A percentile compares a stretch with the other conserved stretches of the same genome.
Conservation (phyloP, 2,329 filamentous ascomycete genomes). For the Metarhizium album region DNA sequence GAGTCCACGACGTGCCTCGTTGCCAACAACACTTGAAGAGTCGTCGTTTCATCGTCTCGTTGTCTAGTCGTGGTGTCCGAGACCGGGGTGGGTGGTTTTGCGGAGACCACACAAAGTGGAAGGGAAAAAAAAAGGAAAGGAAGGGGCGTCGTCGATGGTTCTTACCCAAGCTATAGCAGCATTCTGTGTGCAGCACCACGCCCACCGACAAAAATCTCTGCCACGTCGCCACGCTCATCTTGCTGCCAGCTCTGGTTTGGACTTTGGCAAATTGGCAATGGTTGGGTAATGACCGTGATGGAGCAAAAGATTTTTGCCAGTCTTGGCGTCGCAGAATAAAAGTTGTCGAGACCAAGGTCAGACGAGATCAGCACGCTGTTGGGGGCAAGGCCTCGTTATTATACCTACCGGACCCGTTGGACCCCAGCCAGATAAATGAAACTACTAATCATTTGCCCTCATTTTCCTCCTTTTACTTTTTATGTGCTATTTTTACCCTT, state of each 20-base stretch:
- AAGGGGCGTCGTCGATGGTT: not conserved
- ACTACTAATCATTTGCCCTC: no score
- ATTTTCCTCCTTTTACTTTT: no score
- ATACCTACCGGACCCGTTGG: no score
- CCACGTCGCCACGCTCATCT: not conserved
- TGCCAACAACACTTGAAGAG: no score
- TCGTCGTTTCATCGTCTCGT: not conserved
- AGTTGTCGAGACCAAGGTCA: not conserved
- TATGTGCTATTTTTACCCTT: no score
- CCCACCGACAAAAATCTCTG: not conserved
- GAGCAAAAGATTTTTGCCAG: not conserved
- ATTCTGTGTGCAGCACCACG: not conserved
- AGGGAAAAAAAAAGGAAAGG: not conserved
- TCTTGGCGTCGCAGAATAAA: not conserved
- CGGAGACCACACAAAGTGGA: not conserved
- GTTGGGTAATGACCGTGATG: no score
- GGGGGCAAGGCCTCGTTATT: no score
- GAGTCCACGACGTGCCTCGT: no score
- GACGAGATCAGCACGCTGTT: no score
- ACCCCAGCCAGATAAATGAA: no score
- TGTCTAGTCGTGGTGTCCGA: constrained; percentile 1
- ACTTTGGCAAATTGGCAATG: not conserved
- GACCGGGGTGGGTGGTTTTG: no score
- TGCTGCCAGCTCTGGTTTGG: not conserved
- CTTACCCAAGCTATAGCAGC: not conserved